Evolutionary conservation across 345 rosid genomes (phyloP), one percentile per base, ranked within the genome.

Genomic region (Boechera retrofracta): DNA sequence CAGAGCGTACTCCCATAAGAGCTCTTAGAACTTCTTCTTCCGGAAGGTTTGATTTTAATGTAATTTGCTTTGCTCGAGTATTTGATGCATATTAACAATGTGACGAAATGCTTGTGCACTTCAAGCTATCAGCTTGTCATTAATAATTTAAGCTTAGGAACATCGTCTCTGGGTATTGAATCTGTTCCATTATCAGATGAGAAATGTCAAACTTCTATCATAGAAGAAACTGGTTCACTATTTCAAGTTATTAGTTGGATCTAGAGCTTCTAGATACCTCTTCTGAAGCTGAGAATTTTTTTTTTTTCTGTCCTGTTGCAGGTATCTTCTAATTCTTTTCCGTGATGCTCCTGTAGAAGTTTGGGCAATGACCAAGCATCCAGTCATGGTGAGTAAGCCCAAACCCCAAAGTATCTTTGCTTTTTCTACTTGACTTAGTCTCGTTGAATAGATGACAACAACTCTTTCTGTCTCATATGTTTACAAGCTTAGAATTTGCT

Each of bases 301-400:
- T 53, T 53, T 72, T 49, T 58, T 53, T 70, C 32, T 72, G 44
- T 59, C 64, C 41, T 44, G 63, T 74, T 88, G 67, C 89, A 95
- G 98, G 91, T 92, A 95, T 81, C 98, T 95, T 81, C 86, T 95
- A 72, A 89, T 95, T 85, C 83, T 95, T 85, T 95, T 95, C 75
- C 97, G 97, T 79, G 99, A 95, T 83, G 96, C 98, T 3, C 99
- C 98, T 49, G 99, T 92, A 74, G 99, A 95, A 84, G 99, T 92
- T 74, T 95, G 99, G 99, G 99, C 98, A 38, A 92, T 95, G 99
- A 89, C 99, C 57, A 92, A 91, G 80, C 87, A 70, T 75, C 99
- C 99, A 64, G 88, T 95, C 67, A 92, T 95, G 98, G 99, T 92
- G 79, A 79, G 81, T 73, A 39, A 52, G 57, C 64, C 59, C 74